These are phyloP conservation scores for Babesia ovis DNA, from an alignment of 169 alveolate genomes.

Conservation along the genomic window DNA sequence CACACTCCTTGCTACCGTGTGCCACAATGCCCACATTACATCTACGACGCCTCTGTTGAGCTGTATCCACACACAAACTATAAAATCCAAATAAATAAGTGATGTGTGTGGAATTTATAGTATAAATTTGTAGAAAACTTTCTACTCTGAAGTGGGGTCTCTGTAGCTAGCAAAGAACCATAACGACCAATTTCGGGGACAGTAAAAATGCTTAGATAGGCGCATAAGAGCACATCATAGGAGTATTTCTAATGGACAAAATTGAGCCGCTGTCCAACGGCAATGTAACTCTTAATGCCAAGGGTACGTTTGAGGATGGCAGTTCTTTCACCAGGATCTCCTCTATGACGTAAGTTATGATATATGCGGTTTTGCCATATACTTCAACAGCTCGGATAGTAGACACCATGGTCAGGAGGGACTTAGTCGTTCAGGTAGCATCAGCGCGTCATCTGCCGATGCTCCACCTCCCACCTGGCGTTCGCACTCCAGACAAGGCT, in stretches of 20 bases:
- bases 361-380: not conserved
- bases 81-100: not conserved
- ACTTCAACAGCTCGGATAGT: conserved; percentile 1
- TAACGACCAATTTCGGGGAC: not conserved
- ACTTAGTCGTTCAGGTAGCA: not conserved
- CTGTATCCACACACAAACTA: not conserved
- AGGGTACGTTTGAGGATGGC: conserved; percentile 7
- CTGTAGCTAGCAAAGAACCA: not conserved
- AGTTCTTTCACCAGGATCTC: conserved; percentile 18
- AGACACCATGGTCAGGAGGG: not conserved
- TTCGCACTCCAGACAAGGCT: conserved; percentile 25
- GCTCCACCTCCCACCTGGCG: conserved; percentile 42
- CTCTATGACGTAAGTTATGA: conserved; percentile 12
- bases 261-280: conserved; percentile 41
- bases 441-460: not conserved
- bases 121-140: too few relatives aligned
- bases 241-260: conserved; percentile 57
- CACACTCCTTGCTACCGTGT: too few relatives aligned
- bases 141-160: conserved; percentile 21
- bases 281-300: conserved; percentile 40
- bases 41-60: too few relatives aligned
- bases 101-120: not conserved
- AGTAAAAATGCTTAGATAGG: conserved; percentile 15
- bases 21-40: too few relatives aligned
- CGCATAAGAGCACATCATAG: not conserved